Percentiles rank a stretch among this genome's conserved stretches.
Evolutionary conservation across 768 basidiomycete species (phyloP).

Genomic region (Albatrellus ellisii): DNA sequence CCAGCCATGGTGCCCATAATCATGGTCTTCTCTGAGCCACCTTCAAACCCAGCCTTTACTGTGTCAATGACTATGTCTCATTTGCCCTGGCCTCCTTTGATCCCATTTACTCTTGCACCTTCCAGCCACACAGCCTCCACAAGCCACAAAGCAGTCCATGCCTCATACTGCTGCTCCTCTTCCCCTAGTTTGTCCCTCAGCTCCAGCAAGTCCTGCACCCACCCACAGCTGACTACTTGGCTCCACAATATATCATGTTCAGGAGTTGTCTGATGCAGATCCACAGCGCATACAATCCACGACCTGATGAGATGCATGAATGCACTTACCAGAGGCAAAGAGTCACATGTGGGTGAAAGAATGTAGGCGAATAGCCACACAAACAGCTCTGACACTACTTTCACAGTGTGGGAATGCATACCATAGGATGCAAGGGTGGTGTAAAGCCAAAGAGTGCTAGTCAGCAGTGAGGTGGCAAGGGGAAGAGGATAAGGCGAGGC

Average conservation of each 20-base stretch:
- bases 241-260: slow-evolving; percentile 86
- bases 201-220: slow-evolving; percentile 44
- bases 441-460: slow-evolving; percentile 51
- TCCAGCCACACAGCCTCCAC: slow-evolving; percentile 59
- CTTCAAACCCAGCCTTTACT: slow-evolving; percentile 29
- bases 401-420: slow-evolving; percentile 54
- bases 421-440: slow-evolving; percentile 63
- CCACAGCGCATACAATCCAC: slow-evolving; percentile 78
- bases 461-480: slow-evolving; percentile 34
- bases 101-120: slow-evolving; percentile 60
- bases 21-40: slow-evolving; percentile 17
- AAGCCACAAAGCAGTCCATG: slow-evolving; percentile 33
- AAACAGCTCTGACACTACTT: slow-evolving; percentile 47
- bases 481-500: slow-evolving; percentile 24
- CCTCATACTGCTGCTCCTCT: slow-evolving; percentile 12
- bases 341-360: slow-evolving; percentile 24
- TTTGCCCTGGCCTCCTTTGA: slow-evolving; percentile 54
- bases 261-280: slow-evolving; percentile 82
- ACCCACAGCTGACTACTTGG: slow-evolving; percentile 68
- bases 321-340: slow-evolving; percentile 25
- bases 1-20: slow-evolving; percentile 13
- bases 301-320: slow-evolving; percentile 50
- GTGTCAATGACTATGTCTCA: slow-evolving; percentile 24
- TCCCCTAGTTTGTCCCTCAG: slow-evolving; percentile 24
- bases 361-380: slow-evolving; percentile 35